phyloP scores from a whole-genome alignment of 1,284 basidiomycete species.

The Anthracocystis walkeri region DNA sequence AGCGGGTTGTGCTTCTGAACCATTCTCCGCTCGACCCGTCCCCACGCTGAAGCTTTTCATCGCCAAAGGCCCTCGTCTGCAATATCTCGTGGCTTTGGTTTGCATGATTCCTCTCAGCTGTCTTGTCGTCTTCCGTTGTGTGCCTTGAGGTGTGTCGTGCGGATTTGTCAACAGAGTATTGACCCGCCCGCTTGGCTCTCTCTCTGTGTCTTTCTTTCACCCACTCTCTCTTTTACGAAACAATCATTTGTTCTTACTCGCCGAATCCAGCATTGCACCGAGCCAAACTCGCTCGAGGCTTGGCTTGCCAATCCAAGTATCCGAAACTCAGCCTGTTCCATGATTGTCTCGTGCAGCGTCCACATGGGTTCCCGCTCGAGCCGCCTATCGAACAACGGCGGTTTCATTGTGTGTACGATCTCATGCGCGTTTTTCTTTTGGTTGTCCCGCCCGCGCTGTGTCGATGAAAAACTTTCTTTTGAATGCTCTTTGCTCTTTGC shows the following conservation, averaged over 20 bases:
- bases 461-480: neutral
- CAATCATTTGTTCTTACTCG: no score
- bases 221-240: neutral
- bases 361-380: slow-evolving; percentile 15
- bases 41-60: slow-evolving; percentile 10
- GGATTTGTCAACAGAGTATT: neutral
- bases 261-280: no score
- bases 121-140: neutral
- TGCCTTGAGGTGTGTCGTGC: neutral
- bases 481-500: neutral
- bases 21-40: slow-evolving; percentile 19
- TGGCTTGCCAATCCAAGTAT: slow-evolving; percentile 3
- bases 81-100: slow-evolving; percentile 4
- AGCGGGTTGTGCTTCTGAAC: neutral
- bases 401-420: neutral
- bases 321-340: slow-evolving; percentile 23
- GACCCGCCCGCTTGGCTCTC: neutral
- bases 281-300: neutral
- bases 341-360: slow-evolving; percentile 23
- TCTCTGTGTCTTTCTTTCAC: no score
- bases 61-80: no score
- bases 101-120: slow-evolving; percentile 3
- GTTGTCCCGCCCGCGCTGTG: neutral
- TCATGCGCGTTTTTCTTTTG: neutral
- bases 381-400: neutral